Conservation (phyloP, 2,329 filamentous ascomycete species). For the Chaetomiaceae sp. region DNA sequence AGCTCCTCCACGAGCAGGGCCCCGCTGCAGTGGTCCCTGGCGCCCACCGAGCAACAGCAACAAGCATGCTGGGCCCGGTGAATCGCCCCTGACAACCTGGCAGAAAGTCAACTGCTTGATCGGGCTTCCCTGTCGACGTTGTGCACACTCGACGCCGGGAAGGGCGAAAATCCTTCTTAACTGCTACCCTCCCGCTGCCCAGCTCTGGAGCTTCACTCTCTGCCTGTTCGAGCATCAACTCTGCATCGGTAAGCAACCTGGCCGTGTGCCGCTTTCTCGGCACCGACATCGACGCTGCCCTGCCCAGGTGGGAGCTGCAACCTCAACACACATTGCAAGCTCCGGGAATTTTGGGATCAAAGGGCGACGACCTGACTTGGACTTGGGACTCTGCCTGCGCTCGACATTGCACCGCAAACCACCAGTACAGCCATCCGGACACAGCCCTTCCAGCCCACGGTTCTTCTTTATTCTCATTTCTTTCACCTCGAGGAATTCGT, state of each 20-base stretch:
- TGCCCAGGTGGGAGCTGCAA: no score
- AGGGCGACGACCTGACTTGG: no score
- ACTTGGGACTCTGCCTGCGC: no score
- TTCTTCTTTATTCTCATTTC: slow-evolving; percentile 9
- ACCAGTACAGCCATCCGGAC: neutral
- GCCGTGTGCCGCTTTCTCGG: neutral
- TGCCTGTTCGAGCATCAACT: slow-evolving; percentile 2
- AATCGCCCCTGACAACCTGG: slow-evolving; percentile 30
- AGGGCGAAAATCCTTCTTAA: slow-evolving; percentile 28
- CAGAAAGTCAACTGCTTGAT: slow-evolving; percentile 25
- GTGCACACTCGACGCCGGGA: slow-evolving; percentile 17
- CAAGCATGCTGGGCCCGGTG: slow-evolving; percentile 15
- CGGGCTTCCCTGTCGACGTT: slow-evolving; percentile 26
- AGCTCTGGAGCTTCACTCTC: neutral
- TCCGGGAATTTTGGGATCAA: neutral
- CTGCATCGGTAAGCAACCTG: slow-evolving; percentile 14
- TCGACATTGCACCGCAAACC: neutral
- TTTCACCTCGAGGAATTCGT: slow-evolving; percentile 4
- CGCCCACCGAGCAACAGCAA: slow-evolving; percentile 21
- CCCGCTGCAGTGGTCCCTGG: slow-evolving; percentile 18
- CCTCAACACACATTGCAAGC: neutral
- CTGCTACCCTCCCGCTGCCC: slow-evolving; percentile 7
- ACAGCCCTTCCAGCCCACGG: neutral
- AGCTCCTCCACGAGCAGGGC: slow-evolving; percentile 13
- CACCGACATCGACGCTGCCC: neutral